Evolutionary conservation across 2,329 filamentous ascomycete genomes (phyloP).

Genomic region (Pseudonectria foliicola): DNA sequence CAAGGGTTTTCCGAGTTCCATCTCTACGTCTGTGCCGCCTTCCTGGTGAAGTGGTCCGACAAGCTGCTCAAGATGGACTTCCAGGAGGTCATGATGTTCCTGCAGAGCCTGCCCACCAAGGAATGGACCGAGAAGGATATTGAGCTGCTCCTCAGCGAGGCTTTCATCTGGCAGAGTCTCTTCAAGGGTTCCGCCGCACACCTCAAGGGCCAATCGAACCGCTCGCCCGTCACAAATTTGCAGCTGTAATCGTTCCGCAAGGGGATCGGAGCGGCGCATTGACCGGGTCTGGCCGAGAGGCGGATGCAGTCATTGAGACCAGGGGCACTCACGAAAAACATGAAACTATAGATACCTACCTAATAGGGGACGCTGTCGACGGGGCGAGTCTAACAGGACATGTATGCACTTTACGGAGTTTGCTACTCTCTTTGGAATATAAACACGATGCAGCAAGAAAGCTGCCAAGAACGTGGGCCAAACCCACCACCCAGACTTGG

Average conservation of each 20-base stretch:
- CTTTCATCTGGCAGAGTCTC: conserved; percentile 96
- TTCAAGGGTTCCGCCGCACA: conserved; percentile 94
- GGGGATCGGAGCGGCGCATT: too few species aligned
- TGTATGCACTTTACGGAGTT: too few species aligned
- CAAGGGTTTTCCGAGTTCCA: conserved; percentile 98
- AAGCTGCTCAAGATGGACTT: conserved; percentile 97
- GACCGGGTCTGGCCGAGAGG: too few species aligned
- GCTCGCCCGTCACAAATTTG: conserved; percentile 29
- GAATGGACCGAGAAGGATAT: conserved; percentile 98
- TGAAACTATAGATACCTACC: too few species aligned
- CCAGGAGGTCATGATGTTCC: conserved; percentile 98
- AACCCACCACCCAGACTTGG: too few species aligned
- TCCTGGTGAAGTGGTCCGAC: conserved; percentile 96
- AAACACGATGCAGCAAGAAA: too few species aligned
- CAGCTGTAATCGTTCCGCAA: conserved; percentile 24
- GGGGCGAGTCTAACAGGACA: too few species aligned
- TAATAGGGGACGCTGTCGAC: too few species aligned
- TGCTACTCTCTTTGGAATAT: too few species aligned
- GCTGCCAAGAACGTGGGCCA: too few species aligned
- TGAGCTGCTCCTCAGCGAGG: conserved; percentile 88
- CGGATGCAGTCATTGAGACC: too few species aligned
- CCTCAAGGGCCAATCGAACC: conserved; percentile 49
- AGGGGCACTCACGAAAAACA: too few species aligned
- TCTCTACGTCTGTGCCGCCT: conserved; percentile 95
- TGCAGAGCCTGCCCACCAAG: conserved; percentile 87